Evolutionary conservation across 768 basidiomycete species (phyloP).

Genomic region (Leucocoprinus leucothites): DNA sequence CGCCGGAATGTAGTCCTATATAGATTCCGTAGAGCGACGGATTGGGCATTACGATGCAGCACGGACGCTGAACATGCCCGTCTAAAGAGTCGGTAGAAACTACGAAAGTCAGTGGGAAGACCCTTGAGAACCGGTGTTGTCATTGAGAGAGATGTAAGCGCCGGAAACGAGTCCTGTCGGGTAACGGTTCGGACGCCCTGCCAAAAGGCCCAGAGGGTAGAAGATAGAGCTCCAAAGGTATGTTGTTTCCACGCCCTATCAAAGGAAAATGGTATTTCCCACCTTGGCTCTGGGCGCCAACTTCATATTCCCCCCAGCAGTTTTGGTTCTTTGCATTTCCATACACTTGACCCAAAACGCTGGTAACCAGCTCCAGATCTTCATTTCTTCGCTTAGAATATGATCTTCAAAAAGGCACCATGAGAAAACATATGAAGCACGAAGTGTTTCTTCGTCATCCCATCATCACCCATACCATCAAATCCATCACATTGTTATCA

Average conservation of each 20-base stretch:
- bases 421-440: too few relatives aligned
- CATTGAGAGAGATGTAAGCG: background rate
- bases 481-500: too few relatives aligned
- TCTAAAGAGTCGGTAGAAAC: slow-evolving; percentile 15
- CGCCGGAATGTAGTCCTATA: slow-evolving; percentile 15
- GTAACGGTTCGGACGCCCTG: too few relatives aligned
- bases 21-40: slow-evolving; percentile 11
- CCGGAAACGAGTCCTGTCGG: background rate
- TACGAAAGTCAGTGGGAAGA: slow-evolving; percentile 14
- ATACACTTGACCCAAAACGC: background rate
- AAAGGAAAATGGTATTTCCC: too few relatives aligned
- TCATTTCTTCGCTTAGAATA: too few relatives aligned
- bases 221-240: background rate
- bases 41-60: slow-evolving; percentile 13
- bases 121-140: slow-evolving; percentile 1
- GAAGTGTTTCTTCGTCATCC: too few relatives aligned
- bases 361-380: too few relatives aligned
- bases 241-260: background rate
- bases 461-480: too few relatives aligned
- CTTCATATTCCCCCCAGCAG: background rate
- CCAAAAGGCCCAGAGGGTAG: too few relatives aligned
- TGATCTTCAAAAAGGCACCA: too few relatives aligned
- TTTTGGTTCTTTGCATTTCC: background rate
- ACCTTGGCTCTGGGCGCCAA: background rate
- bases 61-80: slow-evolving; percentile 16